Base-by-base conservation (phyloP, 2,329 filamentous ascomycete species). In the Colletotrichum cuscutae region DNA sequence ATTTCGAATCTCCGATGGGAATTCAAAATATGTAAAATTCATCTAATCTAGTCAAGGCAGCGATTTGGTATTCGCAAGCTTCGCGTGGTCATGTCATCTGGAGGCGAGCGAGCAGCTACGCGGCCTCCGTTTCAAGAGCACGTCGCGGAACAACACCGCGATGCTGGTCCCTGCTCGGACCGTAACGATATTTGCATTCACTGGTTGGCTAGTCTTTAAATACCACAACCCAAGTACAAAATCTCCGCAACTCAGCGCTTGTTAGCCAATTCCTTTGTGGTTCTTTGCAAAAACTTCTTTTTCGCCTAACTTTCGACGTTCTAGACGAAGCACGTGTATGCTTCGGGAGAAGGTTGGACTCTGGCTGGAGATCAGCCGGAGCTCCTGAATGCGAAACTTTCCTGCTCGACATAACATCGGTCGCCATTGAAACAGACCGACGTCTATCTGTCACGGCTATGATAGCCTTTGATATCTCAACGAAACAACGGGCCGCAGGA, bases 101-200 rank as follows among this genome's bases (percentile, higher is more conserved):
- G 53, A 24, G 26, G 54, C 46, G 28, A 49, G n/a, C 32, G 70
- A 65, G 56, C 46, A 26, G 35, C 60, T 70, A 60, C 54, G 54
- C 66, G 62, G 66, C 58, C 37, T 26, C 42, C 22, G 62, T 67
- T 73, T 73, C 57, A 71, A 59, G 46, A 52, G 62, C 68, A 35
- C n/a, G 37, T 54, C 53, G 28, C 59, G 70, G 59, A 58, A 59
- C 65, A 70, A 13, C 32, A 56, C 53, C 53, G 35, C 65, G 59
- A 54, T 49, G 65, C 62, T 59, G 24, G 60, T 65, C 60, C 66
- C 35, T 70, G 53, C 69, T 26, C 15, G 22, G 26, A 13, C 56
- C 46, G 3, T 13, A 56, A 32, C 24, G 19, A 49, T 49, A 6
- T 22, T n/a, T n/a, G 19, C 42, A 46, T n/a, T 19, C 42, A n/a